Evolutionary conservation across 768 basidiomycete species (phyloP).

Genomic region (Auriscalpium orientale): DNA sequence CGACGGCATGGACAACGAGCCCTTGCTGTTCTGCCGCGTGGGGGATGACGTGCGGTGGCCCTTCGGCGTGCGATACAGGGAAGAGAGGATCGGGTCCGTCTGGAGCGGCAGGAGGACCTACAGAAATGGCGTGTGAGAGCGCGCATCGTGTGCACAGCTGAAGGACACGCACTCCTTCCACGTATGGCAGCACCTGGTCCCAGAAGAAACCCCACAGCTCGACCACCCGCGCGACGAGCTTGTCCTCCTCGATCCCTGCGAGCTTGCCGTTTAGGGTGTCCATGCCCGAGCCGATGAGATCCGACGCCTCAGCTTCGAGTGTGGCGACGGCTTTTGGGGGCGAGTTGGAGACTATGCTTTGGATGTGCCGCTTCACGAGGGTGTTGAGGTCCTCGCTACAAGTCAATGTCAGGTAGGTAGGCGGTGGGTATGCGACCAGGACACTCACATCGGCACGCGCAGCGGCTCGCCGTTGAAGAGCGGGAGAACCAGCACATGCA

Average conservation of each 20-base stretch:
- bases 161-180: constrained; percentile 69
- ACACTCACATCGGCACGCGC: constrained; percentile 68
- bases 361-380: constrained; percentile 74
- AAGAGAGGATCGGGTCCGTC: constrained; percentile 55
- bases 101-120: constrained; percentile 56
- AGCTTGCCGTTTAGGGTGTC: constrained; percentile 86
- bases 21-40: constrained; percentile 41
- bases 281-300: constrained; percentile 85
- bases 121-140: constrained; percentile 5
- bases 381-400: constrained; percentile 80
- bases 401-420: not conserved
- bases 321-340: constrained; percentile 68
- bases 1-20: constrained; percentile 28
- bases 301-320: constrained; percentile 72
- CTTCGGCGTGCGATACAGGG: constrained; percentile 57
- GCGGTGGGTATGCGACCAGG: not conserved
- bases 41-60: constrained; percentile 38
- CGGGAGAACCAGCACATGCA: constrained; percentile 85
- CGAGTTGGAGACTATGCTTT: constrained; percentile 59
- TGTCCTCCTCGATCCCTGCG: constrained; percentile 66
- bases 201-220: constrained; percentile 94
- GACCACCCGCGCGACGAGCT: constrained; percentile 68
- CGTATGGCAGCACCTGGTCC: constrained; percentile 79
- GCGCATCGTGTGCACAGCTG: constrained; percentile 31
- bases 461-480: constrained; percentile 89